Conservation (phyloP, 306 rosid species). For the Geum urbanum region DNA sequence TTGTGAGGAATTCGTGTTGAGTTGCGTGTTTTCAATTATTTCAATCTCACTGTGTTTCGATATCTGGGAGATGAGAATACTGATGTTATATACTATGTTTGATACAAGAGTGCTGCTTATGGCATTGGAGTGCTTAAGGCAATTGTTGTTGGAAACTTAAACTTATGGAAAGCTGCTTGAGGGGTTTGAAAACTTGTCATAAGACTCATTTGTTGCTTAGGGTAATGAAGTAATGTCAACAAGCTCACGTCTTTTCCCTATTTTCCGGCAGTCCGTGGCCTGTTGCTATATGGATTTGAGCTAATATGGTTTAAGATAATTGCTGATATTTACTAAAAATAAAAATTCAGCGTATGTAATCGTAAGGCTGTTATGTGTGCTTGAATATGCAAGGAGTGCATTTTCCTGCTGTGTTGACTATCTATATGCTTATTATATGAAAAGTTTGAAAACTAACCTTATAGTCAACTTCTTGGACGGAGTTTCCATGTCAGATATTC, state of each 20-base stretch:
- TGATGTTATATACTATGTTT: neutral
- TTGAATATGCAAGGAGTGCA: neutral
- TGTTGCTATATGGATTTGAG: neutral
- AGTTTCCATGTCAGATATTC: neutral
- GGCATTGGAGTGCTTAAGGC: neutral
- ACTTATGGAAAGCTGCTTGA: neutral
- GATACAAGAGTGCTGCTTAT: slow-evolving; percentile 6
- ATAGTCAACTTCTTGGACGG: neutral
- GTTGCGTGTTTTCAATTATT: neutral
- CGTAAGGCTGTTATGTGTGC: neutral
- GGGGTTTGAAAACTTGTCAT: neutral
- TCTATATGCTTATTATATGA: neutral
- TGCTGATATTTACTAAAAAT: neutral
- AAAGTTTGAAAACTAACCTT: neutral
- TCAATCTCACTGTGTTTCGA: neutral
- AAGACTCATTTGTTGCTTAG: neutral
- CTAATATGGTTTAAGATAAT: neutral
- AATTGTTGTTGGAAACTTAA: neutral
- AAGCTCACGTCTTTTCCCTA: neutral
- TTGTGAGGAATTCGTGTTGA: neutral
- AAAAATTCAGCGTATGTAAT: neutral
- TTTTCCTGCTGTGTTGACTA: neutral
- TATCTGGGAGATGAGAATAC: neutral
- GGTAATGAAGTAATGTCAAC: neutral
- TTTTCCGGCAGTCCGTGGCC: neutral